Base-by-base conservation (phyloP, 2,329 filamentous ascomycete genomes). In the Domatiomyces catenatus region DNA sequence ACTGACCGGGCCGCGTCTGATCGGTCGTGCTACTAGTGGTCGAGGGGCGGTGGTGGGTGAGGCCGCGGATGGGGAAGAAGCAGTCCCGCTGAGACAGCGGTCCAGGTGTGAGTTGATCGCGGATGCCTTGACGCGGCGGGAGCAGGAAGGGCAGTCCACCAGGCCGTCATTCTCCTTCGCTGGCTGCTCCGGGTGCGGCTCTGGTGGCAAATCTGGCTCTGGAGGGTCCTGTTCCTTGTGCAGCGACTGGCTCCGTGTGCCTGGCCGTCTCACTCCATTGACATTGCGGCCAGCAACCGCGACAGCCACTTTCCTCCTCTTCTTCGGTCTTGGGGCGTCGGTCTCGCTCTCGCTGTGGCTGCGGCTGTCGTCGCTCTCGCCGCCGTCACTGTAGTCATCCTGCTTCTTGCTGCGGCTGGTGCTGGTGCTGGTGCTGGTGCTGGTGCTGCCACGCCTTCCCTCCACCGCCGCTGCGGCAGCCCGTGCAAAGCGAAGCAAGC, bases 31-130 rank as follows among this genome's bases (percentile, higher is more conserved):
- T 32, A 19, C 26, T 43, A 51, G 56, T 17, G 50, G 47, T 10
- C 52, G 54, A 39, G 54, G 52, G 8, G 49, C 47, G n/a, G n/a
- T n/a, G n/a, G n/a, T n/a, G n/a, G n/a, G n/a, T n/a, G 43, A 32
- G 6, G 48, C 45, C n/a, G 42, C 32, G 12, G 47, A n/a, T 19
- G 49, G 32, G 20, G 46, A 43, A 8, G 44, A 20, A 5, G 42
- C 26, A 19, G 28, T 24, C 2, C 56, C 58, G 17, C 64, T 62
- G 42, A 72, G 76, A 62, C 70, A 88, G 6, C 71, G 75, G 65
- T 94, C 86, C 28, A 96, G 69, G 67, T 96, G 92, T n/a, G 72
- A 67, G 59, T 86, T 88, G 3, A 96, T 86, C 50, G 75, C 73
- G 57, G 77, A 77, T 48, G 81, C 77, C 65, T 92, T 93, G 83